Evolutionary conservation across 2,329 filamentous ascomycete genomes (phyloP).

Genomic region (Kalaharituber pfeilii): DNA sequence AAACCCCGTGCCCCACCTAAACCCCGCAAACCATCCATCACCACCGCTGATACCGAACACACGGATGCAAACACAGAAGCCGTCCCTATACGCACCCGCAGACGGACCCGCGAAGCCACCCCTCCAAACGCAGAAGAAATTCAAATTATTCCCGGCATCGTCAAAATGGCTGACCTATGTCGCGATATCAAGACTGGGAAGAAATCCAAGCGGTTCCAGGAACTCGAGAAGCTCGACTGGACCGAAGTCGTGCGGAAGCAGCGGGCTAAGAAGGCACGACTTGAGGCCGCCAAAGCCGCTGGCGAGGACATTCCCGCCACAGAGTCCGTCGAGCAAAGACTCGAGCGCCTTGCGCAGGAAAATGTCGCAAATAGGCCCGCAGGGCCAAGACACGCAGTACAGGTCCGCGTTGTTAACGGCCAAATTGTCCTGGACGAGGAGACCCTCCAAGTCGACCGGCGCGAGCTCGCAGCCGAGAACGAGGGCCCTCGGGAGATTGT

Average conservation of each 20-base stretch:
- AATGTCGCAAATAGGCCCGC: constrained; percentile 19
- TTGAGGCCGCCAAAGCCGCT: constrained; percentile 23
- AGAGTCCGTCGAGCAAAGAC: constrained; percentile 7
- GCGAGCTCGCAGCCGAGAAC: constrained; percentile 35
- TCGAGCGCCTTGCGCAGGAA: constrained; percentile 13
- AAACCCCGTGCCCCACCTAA: not conserved
- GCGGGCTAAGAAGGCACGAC: constrained; percentile 24
- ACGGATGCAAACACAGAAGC: constrained; percentile 4
- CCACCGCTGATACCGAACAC: constrained; percentile 1
- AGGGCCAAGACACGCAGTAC: constrained; percentile 30
- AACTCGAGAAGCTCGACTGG: constrained; percentile 51
- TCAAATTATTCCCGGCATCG: constrained; percentile 45
- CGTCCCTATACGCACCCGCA: constrained; percentile 8
- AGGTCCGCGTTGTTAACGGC: constrained; percentile 51
- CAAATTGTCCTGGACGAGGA: constrained; percentile 53
- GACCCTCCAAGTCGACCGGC: constrained; percentile 50
- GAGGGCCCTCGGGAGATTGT: constrained; percentile 41
- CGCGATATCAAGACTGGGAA: constrained; percentile 54
- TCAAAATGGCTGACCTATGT: constrained; percentile 57
- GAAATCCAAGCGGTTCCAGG: constrained; percentile 55
- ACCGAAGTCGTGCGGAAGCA: constrained; percentile 32
- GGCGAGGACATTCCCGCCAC: constrained; percentile 23
- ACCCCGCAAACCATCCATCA: not conserved
- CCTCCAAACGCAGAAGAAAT: constrained; percentile 47
- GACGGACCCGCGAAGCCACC: constrained; percentile 33